A percentile compares a stretch with the other conserved stretches of the same genome.
Conservation (phyloP, 768 basidiomycete genomes). For the Lyophyllum semitale region DNA sequence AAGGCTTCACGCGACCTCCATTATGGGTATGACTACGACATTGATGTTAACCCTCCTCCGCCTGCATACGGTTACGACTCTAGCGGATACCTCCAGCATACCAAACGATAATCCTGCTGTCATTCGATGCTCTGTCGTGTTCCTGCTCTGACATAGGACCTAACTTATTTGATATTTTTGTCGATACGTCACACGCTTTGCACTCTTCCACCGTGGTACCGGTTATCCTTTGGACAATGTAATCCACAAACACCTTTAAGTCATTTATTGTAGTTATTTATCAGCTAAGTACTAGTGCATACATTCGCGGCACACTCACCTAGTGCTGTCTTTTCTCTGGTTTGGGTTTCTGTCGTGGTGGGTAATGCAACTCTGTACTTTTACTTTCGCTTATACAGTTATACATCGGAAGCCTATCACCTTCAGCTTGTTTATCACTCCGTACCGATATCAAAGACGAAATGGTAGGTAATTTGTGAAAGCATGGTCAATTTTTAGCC, state of each 20-base stretch:
- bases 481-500: too few species aligned
- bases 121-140: background rate
- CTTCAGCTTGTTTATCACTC: background rate
- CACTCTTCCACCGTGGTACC: background rate
- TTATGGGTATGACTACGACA: slow-evolving; percentile 19
- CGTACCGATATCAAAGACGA: too few species aligned
- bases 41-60: slow-evolving; percentile 24
- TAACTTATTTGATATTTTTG: background rate
- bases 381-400: background rate
- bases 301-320: background rate
- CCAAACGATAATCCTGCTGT: slow-evolving; percentile 2
- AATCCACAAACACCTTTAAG: background rate
- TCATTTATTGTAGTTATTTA: background rate
- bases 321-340: background rate
- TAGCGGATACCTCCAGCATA: slow-evolving; percentile 1
- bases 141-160: background rate
- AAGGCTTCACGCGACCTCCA: slow-evolving; percentile 12
- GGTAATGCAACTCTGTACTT: background rate
- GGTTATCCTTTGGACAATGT: background rate
- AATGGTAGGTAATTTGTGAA: too few species aligned
- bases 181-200: background rate
- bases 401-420: background rate
- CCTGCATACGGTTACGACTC: slow-evolving; percentile 26
- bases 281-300: background rate
- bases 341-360: background rate